Percentiles rank a stretch among this genome's conserved stretches.
These are phyloP conservation scores for Rhizophagus sp. DNA, from an alignment of 192 early-diverging fungal genomes.

Conservation along the genomic window DNA sequence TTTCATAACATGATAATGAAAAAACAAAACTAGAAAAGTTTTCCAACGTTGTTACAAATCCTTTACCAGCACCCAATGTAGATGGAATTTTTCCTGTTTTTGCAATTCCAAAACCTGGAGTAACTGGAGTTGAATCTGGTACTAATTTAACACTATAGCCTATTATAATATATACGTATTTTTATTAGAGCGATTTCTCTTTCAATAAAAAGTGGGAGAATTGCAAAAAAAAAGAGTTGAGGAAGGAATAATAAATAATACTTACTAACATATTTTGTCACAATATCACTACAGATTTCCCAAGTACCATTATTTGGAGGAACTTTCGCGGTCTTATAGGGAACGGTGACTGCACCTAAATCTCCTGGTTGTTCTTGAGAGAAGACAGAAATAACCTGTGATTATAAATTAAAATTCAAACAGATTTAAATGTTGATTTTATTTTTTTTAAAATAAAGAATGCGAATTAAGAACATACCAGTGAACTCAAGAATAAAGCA, in stretches of 20 bases:
- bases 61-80: not conserved
- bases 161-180: not conserved
- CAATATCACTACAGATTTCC: not conserved
- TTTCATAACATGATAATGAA: slow-evolving; percentile 5
- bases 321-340: not conserved
- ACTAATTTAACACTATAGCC: slow-evolving; percentile 2
- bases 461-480: not conserved
- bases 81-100: not conserved
- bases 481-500: not conserved
- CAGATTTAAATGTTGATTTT: too few relatives aligned
- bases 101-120: not conserved
- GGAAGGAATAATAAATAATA: not conserved
- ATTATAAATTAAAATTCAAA: not conserved
- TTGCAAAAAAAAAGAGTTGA: too few relatives aligned
- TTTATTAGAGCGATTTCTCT: not conserved
- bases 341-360: not conserved
- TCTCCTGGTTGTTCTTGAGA: not conserved
- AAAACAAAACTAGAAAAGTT: not conserved
- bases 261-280: not conserved
- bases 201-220: too few relatives aligned
- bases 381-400: not conserved
- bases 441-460: not conserved
- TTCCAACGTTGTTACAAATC: not conserved
- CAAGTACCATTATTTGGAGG: not conserved
- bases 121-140: not conserved